These are phyloP conservation scores for Hypoxylon subgilvum DNA, from an alignment of 495 filamentous ascomycete species.

Conservation along the genomic window DNA sequence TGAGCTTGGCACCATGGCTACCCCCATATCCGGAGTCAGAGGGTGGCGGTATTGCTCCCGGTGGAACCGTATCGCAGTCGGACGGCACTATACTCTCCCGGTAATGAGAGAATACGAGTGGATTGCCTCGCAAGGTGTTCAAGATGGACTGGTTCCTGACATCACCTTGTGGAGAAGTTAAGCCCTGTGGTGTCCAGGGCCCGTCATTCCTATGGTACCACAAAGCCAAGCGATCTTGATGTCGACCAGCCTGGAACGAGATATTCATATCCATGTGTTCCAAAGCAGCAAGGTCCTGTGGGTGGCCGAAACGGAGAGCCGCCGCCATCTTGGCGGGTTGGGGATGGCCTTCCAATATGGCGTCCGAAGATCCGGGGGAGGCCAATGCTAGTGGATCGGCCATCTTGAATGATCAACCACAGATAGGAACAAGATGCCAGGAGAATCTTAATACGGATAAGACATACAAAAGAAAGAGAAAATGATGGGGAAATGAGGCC, in stretches of 20 bases:
- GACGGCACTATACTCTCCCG: slow-evolving; percentile 49
- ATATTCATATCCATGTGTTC: slow-evolving; percentile 20
- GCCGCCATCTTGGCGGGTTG: slow-evolving; percentile 12
- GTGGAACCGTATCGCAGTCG: slow-evolving; percentile 62
- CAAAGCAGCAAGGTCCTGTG: slow-evolving; percentile 19
- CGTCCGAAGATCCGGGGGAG: slow-evolving; percentile 26
- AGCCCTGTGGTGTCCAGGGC: slow-evolving; percentile 45
- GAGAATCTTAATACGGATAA: background rate
- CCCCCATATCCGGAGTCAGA: slow-evolving; percentile 72
- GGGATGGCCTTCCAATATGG: slow-evolving; percentile 20
- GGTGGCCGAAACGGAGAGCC: slow-evolving; percentile 17
- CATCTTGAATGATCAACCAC: slow-evolving; percentile 19
- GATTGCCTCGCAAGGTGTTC: slow-evolving; percentile 9
- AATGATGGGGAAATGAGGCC: background rate
- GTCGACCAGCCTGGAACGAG: slow-evolving; percentile 9
- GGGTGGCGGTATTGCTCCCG: slow-evolving; percentile 51
- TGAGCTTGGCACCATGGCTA: slow-evolving; percentile 48
- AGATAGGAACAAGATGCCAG: slow-evolving; percentile 2
- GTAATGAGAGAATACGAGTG: slow-evolving; percentile 17
- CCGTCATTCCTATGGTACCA: slow-evolving; percentile 49
- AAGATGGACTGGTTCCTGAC: slow-evolving; percentile 19
- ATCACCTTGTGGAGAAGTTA: slow-evolving; percentile 23
- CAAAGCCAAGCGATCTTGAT: slow-evolving; percentile 35
- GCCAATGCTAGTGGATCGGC: slow-evolving; percentile 28
- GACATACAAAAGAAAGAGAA: slow-evolving; percentile 3